Evolutionary conservation across 805 yeast genomes (phyloP), one percentile per base, ranked within the genome.

Genomic region (Candida patagonica): DNA sequence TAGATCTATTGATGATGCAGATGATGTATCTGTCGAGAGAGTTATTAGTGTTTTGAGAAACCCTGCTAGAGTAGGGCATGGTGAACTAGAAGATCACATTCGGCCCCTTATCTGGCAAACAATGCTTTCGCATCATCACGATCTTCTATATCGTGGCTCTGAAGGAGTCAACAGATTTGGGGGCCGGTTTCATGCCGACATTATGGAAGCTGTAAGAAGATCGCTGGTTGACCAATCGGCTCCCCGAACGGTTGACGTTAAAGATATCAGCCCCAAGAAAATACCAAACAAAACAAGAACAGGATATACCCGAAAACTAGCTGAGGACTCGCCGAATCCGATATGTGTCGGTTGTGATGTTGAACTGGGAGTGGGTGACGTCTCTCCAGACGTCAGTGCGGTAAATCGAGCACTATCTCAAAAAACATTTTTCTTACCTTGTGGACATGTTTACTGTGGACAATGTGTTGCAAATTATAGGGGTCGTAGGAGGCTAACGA

Each of bases 371-470:
- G 73, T 67, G 35, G 95, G 95, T 0, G 72, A 81, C n/a, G 35
- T 35, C 15, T 35, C 29, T 10, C 16, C 19, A 16, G 37, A 30
- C 17, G 32, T 27, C 21, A 20, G 26, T 25, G 33, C 16, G n/a
- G 29, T 13, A 8, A 30, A 38, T 10, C 17, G 20, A 12, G 30
- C 35, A 41, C 61, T 82, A 25, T 79, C 88, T 0, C 74, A 68
- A 50, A 69, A 86, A 44, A 71, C 80, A 2, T 86, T 78, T 52
- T 68, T 70, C 15, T 71, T 83, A 0, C 59, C 62, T 29, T 86
- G 96, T 64, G 95, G 95, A 0, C 96, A 86, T 62, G 71, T 78
- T 0, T 86, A 74, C 56, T 86, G 96, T 59, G 96, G 95, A 1
- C 60, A 89, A 30, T 86, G 96, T 60, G 81, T 80, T 17, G 74